Evolutionary conservation across 306 rosid genomes (phyloP).

Genomic region (Quercus gilva): DNA sequence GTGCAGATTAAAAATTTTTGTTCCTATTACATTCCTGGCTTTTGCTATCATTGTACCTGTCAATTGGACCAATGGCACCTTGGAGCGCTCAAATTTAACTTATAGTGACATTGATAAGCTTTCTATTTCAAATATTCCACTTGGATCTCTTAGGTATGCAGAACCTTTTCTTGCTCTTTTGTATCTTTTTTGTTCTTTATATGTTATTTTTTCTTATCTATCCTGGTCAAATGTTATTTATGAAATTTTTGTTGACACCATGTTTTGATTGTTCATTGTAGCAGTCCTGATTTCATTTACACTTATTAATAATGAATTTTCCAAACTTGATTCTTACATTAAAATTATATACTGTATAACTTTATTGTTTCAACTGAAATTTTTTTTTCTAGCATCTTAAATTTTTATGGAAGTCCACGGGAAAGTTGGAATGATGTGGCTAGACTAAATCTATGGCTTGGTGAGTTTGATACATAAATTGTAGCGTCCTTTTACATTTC

Average conservation of each 20-base stretch:
- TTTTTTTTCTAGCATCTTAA: not conserved
- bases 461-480: not conserved
- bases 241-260: slow-evolving; percentile 12
- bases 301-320: not conserved
- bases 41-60: slow-evolving; percentile 87
- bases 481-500: no score
- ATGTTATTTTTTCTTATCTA: not conserved
- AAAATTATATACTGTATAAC: not conserved
- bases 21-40: slow-evolving; percentile 75
- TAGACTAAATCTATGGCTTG: not conserved
- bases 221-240: not conserved
- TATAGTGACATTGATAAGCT: slow-evolving; percentile 84
- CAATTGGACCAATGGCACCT: slow-evolving; percentile 85
- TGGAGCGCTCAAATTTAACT: slow-evolving; percentile 57
- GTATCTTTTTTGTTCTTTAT: not conserved
- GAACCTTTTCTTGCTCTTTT: not conserved
- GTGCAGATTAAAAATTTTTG: slow-evolving; percentile 89
- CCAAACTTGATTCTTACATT: not conserved
- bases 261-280: not conserved
- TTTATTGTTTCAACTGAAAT: not conserved
- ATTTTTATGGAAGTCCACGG: not conserved
- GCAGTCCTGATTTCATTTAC: not conserved
- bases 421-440: not conserved
- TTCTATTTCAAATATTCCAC: slow-evolving; percentile 88
- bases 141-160: slow-evolving; percentile 71